Evolutionary conservation across 768 basidiomycete genomes (phyloP).

Genomic region (Fomitopsis serialis): DNA sequence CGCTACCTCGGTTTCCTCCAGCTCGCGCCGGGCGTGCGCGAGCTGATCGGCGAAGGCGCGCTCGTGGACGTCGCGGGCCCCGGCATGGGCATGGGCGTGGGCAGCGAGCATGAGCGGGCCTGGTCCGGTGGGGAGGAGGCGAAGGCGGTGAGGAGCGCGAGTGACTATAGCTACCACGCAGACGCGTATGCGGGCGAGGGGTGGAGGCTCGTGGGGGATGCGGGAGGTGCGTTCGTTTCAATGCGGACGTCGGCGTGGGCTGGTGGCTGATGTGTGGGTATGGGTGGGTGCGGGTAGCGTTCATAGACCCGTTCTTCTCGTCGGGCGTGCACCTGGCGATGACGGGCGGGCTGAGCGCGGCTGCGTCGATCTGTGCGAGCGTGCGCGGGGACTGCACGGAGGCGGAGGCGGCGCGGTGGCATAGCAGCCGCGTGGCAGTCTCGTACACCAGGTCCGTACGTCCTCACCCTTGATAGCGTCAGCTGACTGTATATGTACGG

Average conservation of each 20-base stretch:
- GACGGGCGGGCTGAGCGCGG: conserved; percentile 43
- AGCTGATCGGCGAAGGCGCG: conserved; percentile 24
- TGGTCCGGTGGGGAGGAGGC: conserved; percentile 13
- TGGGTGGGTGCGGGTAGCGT: no score
- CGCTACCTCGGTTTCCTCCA: conserved; percentile 26
- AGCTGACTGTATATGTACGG: not conserved
- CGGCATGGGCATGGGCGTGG: no score
- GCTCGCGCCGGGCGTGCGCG: conserved; percentile 27
- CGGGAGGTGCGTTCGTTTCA: conserved; percentile 27
- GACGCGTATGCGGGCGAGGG: conserved; percentile 27
- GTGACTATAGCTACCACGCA: conserved; percentile 33
- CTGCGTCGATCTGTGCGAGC: conserved; percentile 41
- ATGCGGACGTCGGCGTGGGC: not conserved
- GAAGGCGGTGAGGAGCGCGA: conserved; percentile 22
- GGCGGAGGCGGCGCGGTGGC: conserved; percentile 33
- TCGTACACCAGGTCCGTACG: conserved; percentile 47
- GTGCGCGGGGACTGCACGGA: conserved; percentile 43
- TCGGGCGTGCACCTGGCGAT: conserved; percentile 50
- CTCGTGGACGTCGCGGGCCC: conserved; percentile 15
- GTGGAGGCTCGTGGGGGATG: conserved; percentile 32
- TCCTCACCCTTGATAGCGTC: no score
- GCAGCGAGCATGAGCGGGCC: conserved; percentile 16
- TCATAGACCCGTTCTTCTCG: conserved; percentile 63
- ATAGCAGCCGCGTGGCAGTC: conserved; percentile 38
- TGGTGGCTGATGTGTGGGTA: not conserved